A percentile compares a stretch with the other conserved stretches of the same genome.
Evolutionary conservation across 345 rosid genomes (phyloP).

Genomic region (thale cress (Arabidopsis thaliana)): TAIR10.1 NC_003070.9:8157501-8158000

Average conservation of each 20-base stretch:
- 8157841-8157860: conserved; percentile 91
- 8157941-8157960: conserved; percentile 69
- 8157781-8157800: conserved; percentile 73
- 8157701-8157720: conserved; percentile 83
- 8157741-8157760: conserved; percentile 11
- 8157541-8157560: conserved; percentile 44
- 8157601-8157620: conserved; percentile 58
- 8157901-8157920: conserved; percentile 80
- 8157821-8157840: conserved; percentile 95
- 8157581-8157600: conserved; percentile 45
- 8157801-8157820: conserved; percentile 91
- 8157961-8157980: conserved; percentile 71
- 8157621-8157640: conserved; percentile 58
- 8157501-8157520: conserved; percentile 41
- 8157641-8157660: conserved; percentile 87
- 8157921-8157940: conserved; percentile 78
- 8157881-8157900: conserved; percentile 77
- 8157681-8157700: conserved; percentile 97
- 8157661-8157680: conserved; percentile 86
- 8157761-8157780: conserved; percentile 24
- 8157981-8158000: conserved; percentile 62
- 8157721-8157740: neutral
- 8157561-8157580: conserved; percentile 50
- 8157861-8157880: conserved; percentile 81
- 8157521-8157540: conserved; percentile 45